Evolutionary conservation across 495 filamentous ascomycete species (phyloP), one percentile per base, ranked within the genome.

Genomic region (Penicillium coffeae): DNA sequence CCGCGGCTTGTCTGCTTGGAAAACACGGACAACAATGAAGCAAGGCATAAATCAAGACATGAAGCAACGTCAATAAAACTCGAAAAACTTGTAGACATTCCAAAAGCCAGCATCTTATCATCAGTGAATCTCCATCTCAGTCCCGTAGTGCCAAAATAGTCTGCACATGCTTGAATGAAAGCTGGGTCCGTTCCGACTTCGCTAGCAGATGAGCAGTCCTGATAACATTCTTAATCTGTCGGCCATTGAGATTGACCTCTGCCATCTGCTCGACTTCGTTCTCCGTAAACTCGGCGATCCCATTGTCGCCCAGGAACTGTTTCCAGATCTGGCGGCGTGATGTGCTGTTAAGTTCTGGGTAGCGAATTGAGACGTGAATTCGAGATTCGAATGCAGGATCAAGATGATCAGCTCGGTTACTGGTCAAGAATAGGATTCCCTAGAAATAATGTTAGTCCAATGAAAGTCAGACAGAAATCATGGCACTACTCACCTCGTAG

Each of bases 211-310:
- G 38, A 9, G 59, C 55, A 1, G 75, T 76, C 57, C 76, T 75
- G 39, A 80, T 52, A 8, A 77, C 57, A 42, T 81, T 79, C 66
- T 78, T 80, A 50, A 80, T 80, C 51, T 64, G 61, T 16, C 67
- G 50, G 12, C 65, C 67, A 36, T 69, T 71, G 7, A 69, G 42
- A 21, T 43, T 39, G 15, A 54, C 20, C 21, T 21, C 19, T 1
- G 57, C 47, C 13, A 62, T 13, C 12, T 48, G 8, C 8, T 64
- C 51, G 15, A 80, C 48, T 38, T 75, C 20, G 48, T 55, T 37
- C 66, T 51, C 27, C 12, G 55, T 48, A 60, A 65, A 48, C 22
- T 36, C 30, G n/a, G n/a, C n/a, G n/a, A n/a, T n/a, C n/a, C n/a
- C n/a, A n/a, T n/a, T n/a, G n/a, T n/a, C n/a, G n/a, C n/a, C n/a